Conservation (phyloP, 2,329 filamentous ascomycete genomes). For the Alternaria hordeiaustralica region DNA sequence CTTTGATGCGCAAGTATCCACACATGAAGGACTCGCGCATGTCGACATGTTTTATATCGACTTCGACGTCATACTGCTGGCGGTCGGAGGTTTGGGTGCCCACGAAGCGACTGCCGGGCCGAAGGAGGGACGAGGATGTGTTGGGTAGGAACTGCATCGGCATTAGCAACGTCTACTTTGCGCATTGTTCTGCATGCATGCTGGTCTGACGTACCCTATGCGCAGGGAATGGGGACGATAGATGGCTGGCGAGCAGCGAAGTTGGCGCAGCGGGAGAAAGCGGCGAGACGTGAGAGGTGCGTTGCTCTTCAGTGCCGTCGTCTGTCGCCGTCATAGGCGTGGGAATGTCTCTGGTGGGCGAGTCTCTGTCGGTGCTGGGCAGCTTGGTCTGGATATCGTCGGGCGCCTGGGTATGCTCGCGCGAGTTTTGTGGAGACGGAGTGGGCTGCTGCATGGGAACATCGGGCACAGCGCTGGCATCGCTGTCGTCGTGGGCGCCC, state of each 20-base stretch:
- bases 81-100: conserved; percentile 93
- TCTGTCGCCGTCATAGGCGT: conserved; percentile 47
- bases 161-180: conserved; percentile 25
- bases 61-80: conserved; percentile 92
- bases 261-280: conserved; percentile 36
- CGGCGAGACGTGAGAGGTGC: conserved; percentile 41
- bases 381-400: conserved; percentile 38
- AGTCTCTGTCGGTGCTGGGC: conserved; percentile 41
- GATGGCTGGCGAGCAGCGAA: conserved; percentile 32
- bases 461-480: conserved; percentile 22
- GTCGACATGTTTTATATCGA: conserved; percentile 96
- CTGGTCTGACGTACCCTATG: conserved; percentile 39
- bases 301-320: conserved; percentile 45
- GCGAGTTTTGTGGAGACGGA: conserved; percentile 41
- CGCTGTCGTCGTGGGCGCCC: conserved; percentile 15
- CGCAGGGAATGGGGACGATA: conserved; percentile 42
- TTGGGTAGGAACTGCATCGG: conserved; percentile 70
- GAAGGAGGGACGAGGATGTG: conserved; percentile 84
- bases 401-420: conserved; percentile 21
- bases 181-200: background rate
- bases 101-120: conserved; percentile 84
- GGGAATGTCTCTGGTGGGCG: conserved; percentile 45
- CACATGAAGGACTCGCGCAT: conserved; percentile 93
- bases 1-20: conserved; percentile 94
- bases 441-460: conserved; percentile 44